Percentiles rank a stretch among this genome's conserved stretches.
Evolutionary conservation across 768 basidiomycete genomes (phyloP).

Genomic region (Pleurotus giganteus): DNA sequence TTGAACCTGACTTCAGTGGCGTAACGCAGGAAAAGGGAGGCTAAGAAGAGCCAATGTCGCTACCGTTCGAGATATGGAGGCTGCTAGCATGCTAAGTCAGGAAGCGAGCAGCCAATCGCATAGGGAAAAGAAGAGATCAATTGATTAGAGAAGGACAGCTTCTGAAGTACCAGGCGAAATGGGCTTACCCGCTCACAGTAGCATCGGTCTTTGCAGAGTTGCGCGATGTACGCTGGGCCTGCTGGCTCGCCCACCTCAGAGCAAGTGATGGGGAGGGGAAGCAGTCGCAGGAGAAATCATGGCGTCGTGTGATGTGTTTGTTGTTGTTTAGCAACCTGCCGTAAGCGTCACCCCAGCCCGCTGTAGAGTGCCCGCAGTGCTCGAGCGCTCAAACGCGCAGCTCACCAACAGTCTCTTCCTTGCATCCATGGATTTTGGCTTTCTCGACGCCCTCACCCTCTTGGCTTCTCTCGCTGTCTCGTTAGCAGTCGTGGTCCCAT

Average conservation of each 20-base stretch:
- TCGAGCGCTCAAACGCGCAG: slow-evolving; percentile 10
- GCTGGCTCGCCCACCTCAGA: no score
- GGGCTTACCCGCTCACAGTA: no score
- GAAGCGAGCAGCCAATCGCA: neutral
- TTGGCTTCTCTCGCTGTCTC: slow-evolving; percentile 47
- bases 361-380: neutral
- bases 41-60: neutral
- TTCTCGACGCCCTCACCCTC: slow-evolving; percentile 38
- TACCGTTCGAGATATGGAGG: neutral
- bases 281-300: no score
- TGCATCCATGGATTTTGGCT: slow-evolving; percentile 27
- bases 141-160: slow-evolving; percentile 34
- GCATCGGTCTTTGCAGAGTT: no score
- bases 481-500: slow-evolving; percentile 56
- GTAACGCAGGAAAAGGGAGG: neutral
- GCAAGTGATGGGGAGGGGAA: no score
- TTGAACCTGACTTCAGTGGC: neutral
- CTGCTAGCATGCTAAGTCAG: neutral
- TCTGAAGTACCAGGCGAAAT: slow-evolving; percentile 11
- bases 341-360: no score
- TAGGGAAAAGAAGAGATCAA: neutral
- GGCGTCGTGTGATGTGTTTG: no score
- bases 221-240: no score
- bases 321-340: no score
- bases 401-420: neutral